A percentile compares a stretch with the other conserved stretches of the same genome.
phyloP scores from a whole-genome alignment of 768 basidiomycete species.

The Leucogyrophana mollusca region DNA sequence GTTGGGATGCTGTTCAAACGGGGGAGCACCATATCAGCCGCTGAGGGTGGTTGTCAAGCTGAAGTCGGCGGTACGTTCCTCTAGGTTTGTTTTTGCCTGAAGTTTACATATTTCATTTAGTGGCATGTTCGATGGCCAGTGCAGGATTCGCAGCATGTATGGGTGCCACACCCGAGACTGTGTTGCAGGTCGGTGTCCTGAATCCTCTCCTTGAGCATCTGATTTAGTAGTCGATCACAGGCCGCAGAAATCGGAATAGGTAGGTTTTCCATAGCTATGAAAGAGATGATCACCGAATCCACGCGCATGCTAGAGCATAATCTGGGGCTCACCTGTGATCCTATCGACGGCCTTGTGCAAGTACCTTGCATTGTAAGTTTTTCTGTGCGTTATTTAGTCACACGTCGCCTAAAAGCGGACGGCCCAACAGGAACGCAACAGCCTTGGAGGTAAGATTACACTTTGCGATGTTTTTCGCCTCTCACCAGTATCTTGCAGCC shows the following conservation, averaged over 20 bases:
- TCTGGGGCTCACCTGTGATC: conserved; percentile 89
- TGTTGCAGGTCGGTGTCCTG: conserved; percentile 56
- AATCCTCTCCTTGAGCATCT: background rate
- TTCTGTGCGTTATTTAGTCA: too few species aligned
- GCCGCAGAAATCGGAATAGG: conserved; percentile 93
- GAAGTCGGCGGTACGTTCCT: conserved; percentile 78
- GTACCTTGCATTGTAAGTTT: conserved; percentile 88
- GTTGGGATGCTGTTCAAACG: conserved; percentile 96
- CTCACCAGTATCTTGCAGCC: conserved; percentile 43
- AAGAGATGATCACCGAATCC: background rate
- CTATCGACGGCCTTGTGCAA: conserved; percentile 90
- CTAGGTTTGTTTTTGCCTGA: background rate
- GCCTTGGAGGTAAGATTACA: conserved; percentile 63
- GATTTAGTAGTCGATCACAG: conserved; percentile 21
- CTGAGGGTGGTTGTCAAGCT: conserved; percentile 94
- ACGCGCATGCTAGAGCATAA: conserved; percentile 72
- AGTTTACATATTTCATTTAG: conserved; percentile 30
- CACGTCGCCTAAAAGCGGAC: background rate
- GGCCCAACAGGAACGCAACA: conserved; percentile 70
- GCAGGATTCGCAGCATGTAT: conserved; percentile 94
- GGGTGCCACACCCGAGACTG: conserved; percentile 85
- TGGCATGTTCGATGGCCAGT: conserved; percentile 95
- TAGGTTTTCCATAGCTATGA: conserved; percentile 26
- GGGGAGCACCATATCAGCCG: conserved; percentile 94
- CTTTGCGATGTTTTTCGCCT: background rate